Base-by-base conservation (phyloP, 2,329 filamentous ascomycete genomes). In the Thielaviopsis populi region DNA sequence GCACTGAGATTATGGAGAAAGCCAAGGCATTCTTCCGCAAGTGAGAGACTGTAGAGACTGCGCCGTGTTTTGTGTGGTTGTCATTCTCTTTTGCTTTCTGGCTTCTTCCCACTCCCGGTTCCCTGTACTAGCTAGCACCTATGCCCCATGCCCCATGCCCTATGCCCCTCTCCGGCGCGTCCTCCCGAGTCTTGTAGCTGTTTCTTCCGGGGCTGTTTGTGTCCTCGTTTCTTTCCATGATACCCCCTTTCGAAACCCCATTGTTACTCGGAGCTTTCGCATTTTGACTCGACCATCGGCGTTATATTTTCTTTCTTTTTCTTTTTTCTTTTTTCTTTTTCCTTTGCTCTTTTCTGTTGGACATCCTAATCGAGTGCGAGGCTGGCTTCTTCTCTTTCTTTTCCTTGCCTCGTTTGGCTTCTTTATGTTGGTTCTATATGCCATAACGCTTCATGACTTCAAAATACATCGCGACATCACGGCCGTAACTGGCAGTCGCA, bases 1-100 rank as follows among this genome's bases (percentile, higher is more conserved):
- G 77, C 67, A 80, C 77, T 73, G 75, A 75, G 67, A 63, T 66
- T 27, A 46, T 64, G 6, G 42, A 63, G 24, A 63, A 63, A 40
- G 65, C 65, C 10, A 61, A 53, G 24, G 48, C 62, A 17, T 64
- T 66, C 48, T 63, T 66, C 62, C 65, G 65, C 48, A 64, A 64
- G 56, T 66, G 63, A 19, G 17, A 19, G 15, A 2, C n/a, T n/a
- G n/a, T n/a, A n/a, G n/a, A n/a, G n/a, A n/a, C n/a, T n/a, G n/a
- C n/a, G n/a, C n/a, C n/a, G n/a, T n/a, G n/a, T n/a, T n/a, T n/a
- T n/a, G n/a, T n/a, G n/a, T n/a, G n/a, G n/a, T n/a, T n/a, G n/a
- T n/a, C n/a, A n/a, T n/a, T n/a, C n/a, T n/a, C n/a, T n/a, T n/a
- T n/a, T n/a, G 19, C 46, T n/a, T 40, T 17, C n/a, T 40, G 4